phyloP scores from a whole-genome alignment of 805 yeast genomes.

The Yarrowia yakushimensis region DNA sequence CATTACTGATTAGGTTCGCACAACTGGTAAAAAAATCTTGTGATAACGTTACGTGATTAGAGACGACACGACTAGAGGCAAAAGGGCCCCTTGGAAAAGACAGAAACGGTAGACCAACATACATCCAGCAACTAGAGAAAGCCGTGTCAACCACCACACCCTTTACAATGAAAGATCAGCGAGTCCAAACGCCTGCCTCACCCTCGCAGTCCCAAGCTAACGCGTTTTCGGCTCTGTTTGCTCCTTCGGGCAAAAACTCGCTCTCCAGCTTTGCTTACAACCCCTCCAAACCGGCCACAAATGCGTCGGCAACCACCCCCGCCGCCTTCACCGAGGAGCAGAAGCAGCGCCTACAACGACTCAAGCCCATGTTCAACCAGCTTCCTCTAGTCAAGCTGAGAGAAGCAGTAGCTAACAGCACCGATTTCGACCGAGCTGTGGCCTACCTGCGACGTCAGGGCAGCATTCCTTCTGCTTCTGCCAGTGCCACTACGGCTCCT shows the following conservation, averaged over 20 bases:
- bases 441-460: slow-evolving; percentile 18
- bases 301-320: not conserved
- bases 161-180: not conserved
- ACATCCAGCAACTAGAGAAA: not conserved
- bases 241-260: slow-evolving; percentile 3
- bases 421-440: slow-evolving; percentile 14
- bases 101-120: not conserved
- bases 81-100: not conserved
- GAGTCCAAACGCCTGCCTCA: slow-evolving; percentile 11
- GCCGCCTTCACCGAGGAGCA: not conserved
- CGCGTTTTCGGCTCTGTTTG: slow-evolving; percentile 18
- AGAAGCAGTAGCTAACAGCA: slow-evolving; percentile 15
- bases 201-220: not conserved
- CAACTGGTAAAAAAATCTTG: slow-evolving; percentile 6
- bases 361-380: slow-evolving; percentile 25
- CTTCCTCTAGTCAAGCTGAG: slow-evolving; percentile 14
- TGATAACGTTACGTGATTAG: slow-evolving; percentile 19
- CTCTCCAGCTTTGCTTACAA: slow-evolving; percentile 20
- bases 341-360: slow-evolving; percentile 8
- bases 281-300: not conserved
- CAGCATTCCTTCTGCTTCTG: not conserved
- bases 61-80: not conserved
- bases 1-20: slow-evolving; percentile 12
- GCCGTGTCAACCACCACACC: not conserved
- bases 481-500: not conserved